Evolutionary conservation across 805 yeast genomes (phyloP).

Genomic region (Barnettozyma sp.): DNA sequence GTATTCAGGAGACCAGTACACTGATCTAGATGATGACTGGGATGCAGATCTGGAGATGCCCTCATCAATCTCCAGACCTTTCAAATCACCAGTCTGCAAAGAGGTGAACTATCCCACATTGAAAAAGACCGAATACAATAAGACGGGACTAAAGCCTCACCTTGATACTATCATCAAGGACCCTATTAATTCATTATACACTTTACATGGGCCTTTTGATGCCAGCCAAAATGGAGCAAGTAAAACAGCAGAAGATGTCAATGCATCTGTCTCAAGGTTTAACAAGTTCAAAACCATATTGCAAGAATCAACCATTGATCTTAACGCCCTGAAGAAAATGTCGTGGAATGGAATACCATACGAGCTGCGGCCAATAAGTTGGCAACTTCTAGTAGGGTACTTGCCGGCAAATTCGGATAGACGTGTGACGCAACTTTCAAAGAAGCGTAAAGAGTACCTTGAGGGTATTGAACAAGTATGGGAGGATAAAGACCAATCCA

Average conservation of each 20-base stretch:
- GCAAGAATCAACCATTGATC: slow-evolving; percentile 45
- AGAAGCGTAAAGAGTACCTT: slow-evolving; percentile 80
- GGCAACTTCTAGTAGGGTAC: slow-evolving; percentile 90
- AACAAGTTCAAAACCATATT: slow-evolving; percentile 61
- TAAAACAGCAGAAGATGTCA: slow-evolving; percentile 47
- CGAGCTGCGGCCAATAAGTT: slow-evolving; percentile 69
- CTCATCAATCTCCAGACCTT: slow-evolving; percentile 27
- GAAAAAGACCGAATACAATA: slow-evolving; percentile 14
- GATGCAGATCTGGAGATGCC: slow-evolving; percentile 70
- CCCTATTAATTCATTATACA: slow-evolving; percentile 29
- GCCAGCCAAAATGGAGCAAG: slow-evolving; percentile 31
- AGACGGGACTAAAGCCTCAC: slow-evolving; percentile 18
- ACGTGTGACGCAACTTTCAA: slow-evolving; percentile 56
- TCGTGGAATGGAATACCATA: slow-evolving; percentile 95
- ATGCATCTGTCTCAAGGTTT: slow-evolving; percentile 55
- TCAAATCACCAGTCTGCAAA: slow-evolving; percentile 20
- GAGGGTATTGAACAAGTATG: slow-evolving; percentile 68
- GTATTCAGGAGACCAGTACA: slow-evolving; percentile 33
- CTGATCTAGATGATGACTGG: slow-evolving; percentile 89
- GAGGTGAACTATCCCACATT: slow-evolving; percentile 24
- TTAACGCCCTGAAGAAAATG: slow-evolving; percentile 63
- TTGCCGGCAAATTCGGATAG: slow-evolving; percentile 80
- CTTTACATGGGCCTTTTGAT: slow-evolving; percentile 38
- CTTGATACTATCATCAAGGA: slow-evolving; percentile 22
- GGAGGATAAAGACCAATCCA: slow-evolving; percentile 56